Base-by-base conservation (phyloP, 495 filamentous ascomycete genomes). In the Penicillium coprophilum region DNA sequence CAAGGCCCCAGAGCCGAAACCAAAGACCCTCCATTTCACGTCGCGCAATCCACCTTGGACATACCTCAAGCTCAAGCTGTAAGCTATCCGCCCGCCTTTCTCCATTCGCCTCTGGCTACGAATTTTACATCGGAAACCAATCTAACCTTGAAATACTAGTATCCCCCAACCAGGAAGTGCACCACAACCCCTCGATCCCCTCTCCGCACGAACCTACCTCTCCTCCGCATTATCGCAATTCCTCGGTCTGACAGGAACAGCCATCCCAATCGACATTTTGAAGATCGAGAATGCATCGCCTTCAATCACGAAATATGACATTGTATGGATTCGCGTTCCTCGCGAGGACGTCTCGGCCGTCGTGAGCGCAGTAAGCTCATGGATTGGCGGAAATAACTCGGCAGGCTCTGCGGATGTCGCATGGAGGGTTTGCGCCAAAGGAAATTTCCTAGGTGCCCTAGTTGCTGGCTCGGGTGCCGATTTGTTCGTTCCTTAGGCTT, bases 211-310 rank as follows among this genome's bases (percentile, higher is more conserved):
- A 36, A 81, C 87, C 1, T 84, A 90, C 63, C 84, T 94, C 48
- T 86, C 82, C 20, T 70, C 87, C 28, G 87, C 91, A 0, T 75
- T 96, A 1, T 80, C 79, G 9, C 88, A 92, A 64, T 96, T 89
- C 72, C 83, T 96, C 19, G 93, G 93, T 9, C 63, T 87, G 30
- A 83, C 83, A 2, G 93, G 93, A 31, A 77, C 87, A 6, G 82
- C 87, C 1, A 90, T 96, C 20, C 75, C 87, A 1, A 71, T 96
- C 56, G 93, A 97, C 62, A 86, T 96, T 31, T 77, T 97, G 8
- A 84, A 88, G 41, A 71, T 88, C 5, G 71, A 80, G 36, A 27
- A 40, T n/a, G 55, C 28, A 12, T 46, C 41, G 12, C 19, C 57
- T 4, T 40, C 61, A 6, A 27, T 28, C 9, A 19, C 45, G 11